These are phyloP conservation scores for Ascoidea tarda DNA, from an alignment of 805 yeast genomes.

Conservation along the genomic window DNA sequence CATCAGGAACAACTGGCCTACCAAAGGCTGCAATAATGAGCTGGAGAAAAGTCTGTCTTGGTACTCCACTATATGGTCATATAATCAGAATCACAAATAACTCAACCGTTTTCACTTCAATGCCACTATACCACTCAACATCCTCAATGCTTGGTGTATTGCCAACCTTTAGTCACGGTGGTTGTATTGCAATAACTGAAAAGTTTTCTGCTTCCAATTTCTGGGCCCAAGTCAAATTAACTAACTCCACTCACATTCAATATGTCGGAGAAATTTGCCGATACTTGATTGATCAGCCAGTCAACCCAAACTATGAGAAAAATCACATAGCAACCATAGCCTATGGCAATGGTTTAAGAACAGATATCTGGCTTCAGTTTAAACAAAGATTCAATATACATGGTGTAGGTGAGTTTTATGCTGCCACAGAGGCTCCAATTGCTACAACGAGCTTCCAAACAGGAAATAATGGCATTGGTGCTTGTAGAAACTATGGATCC, in stretches of 20 bases:
- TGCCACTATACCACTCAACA: slow-evolving; percentile 94
- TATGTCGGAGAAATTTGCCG: slow-evolving; percentile 95
- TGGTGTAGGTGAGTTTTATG: slow-evolving; percentile 82
- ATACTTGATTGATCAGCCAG: slow-evolving; percentile 54
- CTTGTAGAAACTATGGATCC: slow-evolving; percentile 70
- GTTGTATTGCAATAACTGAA: slow-evolving; percentile 61
- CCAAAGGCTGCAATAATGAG: slow-evolving; percentile 92
- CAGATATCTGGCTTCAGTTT: slow-evolving; percentile 77
- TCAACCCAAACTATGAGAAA: slow-evolving; percentile 47
- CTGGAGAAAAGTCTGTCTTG: slow-evolving; percentile 74
- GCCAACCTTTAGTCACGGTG: slow-evolving; percentile 55
- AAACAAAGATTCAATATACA: slow-evolving; percentile 62
- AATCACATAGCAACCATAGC: slow-evolving; percentile 54
- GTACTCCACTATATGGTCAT: slow-evolving; percentile 53
- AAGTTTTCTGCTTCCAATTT: slow-evolving; percentile 74
- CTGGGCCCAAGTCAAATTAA: slow-evolving; percentile 76
- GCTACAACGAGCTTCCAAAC: slow-evolving; percentile 71
- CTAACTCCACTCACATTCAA: slow-evolving; percentile 69
- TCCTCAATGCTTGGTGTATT: slow-evolving; percentile 80
- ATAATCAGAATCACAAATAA: slow-evolving; percentile 42
- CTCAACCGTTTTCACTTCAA: slow-evolving; percentile 67
- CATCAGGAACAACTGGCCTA: slow-evolving; percentile 90
- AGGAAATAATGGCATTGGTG: slow-evolving; percentile 76
- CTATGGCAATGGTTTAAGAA: slow-evolving; percentile 81
- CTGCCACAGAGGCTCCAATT: slow-evolving; percentile 85